These are phyloP conservation scores for Diplosphaera chodatii DNA, from an alignment of 139 green algal species.

Conservation along the genomic window DNA sequence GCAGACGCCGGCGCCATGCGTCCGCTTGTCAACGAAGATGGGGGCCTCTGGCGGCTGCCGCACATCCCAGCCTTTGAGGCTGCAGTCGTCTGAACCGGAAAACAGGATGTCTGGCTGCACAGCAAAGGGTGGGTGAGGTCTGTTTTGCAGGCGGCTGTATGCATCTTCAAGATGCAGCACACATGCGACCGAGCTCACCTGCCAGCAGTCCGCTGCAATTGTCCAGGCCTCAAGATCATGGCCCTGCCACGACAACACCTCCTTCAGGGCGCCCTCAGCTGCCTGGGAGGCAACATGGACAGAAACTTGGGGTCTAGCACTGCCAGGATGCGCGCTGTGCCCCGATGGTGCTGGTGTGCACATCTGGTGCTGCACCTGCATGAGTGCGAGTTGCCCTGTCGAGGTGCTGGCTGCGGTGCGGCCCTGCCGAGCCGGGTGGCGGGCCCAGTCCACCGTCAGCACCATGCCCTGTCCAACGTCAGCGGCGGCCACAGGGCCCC, in stretches of 20 bases:
- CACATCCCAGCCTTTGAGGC: slow-evolving; percentile 14
- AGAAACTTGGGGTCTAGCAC: too few species aligned
- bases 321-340: too few species aligned
- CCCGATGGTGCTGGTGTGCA: too few species aligned
- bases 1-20: slow-evolving; percentile 77
- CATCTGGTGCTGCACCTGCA: too few species aligned
- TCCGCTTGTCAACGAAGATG: slow-evolving; percentile 13
- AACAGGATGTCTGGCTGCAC: slow-evolving; percentile 7
- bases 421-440: not conserved
- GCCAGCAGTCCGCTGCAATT: slow-evolving; percentile 6
- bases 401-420: slow-evolving; percentile 4
- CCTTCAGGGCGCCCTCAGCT: not conserved
- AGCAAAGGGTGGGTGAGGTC: too few species aligned
- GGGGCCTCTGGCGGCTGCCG: not conserved
- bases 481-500: not conserved
- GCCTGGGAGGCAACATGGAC: too few species aligned
- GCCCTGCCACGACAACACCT: slow-evolving; percentile 1
- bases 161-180: too few species aligned
- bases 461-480: slow-evolving; percentile 1
- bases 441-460: slow-evolving; percentile 5
- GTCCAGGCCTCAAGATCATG: slow-evolving; percentile 17
- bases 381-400: not conserved
- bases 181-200: too few species aligned
- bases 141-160: too few species aligned
- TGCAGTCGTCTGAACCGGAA: slow-evolving; percentile 14